Evolutionary conservation across 2,329 filamentous ascomycete genomes (phyloP).

Genomic region (Cytospora paraplurivora): DNA sequence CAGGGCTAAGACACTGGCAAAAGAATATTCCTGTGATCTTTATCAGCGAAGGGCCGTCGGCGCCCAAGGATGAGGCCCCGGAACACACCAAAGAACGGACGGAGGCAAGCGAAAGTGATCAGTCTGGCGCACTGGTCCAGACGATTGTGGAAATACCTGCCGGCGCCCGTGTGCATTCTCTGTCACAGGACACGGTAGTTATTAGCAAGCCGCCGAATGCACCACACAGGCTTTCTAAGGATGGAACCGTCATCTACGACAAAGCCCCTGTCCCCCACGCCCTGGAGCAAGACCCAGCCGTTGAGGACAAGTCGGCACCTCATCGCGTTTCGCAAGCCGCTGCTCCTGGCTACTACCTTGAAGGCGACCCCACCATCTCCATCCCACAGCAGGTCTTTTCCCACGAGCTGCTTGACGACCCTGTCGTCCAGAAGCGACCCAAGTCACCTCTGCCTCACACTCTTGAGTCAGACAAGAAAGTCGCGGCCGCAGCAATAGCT

Average conservation of each 20-base stretch:
- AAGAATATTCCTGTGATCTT: not conserved
- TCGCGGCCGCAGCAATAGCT: not conserved
- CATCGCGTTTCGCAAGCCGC: conserved; percentile 19
- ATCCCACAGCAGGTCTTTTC: conserved; percentile 16
- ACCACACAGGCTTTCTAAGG: conserved; percentile 11
- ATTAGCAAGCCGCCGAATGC: not conserved
- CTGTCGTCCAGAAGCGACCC: conserved; percentile 7
- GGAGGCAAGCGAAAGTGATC: conserved; percentile 1
- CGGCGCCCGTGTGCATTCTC: conserved; percentile 17
- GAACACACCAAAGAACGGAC: not conserved
- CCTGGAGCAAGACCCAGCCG: conserved; percentile 19
- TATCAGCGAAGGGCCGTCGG: conserved; percentile 2
- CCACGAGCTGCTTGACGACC: conserved; percentile 25
- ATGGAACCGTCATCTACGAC: not conserved
- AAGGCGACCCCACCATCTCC: conserved; percentile 22
- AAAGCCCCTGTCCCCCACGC: conserved; percentile 6
- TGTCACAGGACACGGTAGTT: conserved; percentile 20
- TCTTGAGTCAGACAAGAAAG: conserved; percentile 23
- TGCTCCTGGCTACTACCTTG: conserved; percentile 18
- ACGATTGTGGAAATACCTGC: conserved; percentile 17
- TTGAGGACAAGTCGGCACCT: conserved; percentile 6
- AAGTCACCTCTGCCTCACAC: conserved; percentile 12
- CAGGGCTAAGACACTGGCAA: not conserved
- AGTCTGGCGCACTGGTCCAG: conserved; percentile 3
- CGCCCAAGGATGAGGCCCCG: conserved; percentile 1